Percentiles rank a stretch among this genome's conserved stretches.
phyloP scores from a whole-genome alignment of 768 basidiomycete species.

The Tulasnella sp. region DNA sequence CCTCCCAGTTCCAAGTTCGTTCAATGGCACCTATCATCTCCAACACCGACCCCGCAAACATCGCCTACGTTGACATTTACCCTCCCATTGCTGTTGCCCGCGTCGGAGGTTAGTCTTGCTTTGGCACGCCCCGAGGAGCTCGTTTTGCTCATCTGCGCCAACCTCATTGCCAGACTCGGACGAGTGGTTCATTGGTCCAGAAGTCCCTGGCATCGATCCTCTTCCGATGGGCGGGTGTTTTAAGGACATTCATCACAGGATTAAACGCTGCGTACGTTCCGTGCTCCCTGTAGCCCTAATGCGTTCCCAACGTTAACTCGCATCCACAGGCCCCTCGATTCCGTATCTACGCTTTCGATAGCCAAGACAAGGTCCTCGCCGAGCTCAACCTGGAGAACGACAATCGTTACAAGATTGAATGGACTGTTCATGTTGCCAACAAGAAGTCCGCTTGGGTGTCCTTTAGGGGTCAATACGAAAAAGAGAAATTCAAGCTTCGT shows the following conservation, averaged over 20 bases:
- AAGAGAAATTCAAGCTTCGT: slow-evolving; percentile 23
- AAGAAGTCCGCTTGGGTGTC: slow-evolving; percentile 28
- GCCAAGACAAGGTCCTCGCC: slow-evolving; percentile 27
- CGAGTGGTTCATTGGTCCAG: slow-evolving; percentile 16
- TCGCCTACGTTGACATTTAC: slow-evolving; percentile 29
- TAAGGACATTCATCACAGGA: slow-evolving; percentile 26
- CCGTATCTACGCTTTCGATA: slow-evolving; percentile 32
- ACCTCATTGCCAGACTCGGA: too few relatives aligned
- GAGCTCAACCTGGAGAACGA: slow-evolving; percentile 30
- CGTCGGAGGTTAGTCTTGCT: slow-evolving; percentile 27
- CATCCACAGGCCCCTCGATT: slow-evolving; percentile 31
- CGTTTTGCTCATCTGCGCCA: too few relatives aligned
- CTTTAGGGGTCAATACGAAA: slow-evolving; percentile 23
- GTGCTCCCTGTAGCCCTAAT: too few relatives aligned
- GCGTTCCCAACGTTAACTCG: too few relatives aligned
- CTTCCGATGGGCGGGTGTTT: slow-evolving; percentile 21
- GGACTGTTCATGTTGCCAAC: slow-evolving; percentile 34
- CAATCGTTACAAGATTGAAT: slow-evolving; percentile 26
- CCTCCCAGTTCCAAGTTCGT: neutral
- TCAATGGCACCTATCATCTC: neutral
- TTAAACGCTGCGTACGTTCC: slow-evolving; percentile 30
- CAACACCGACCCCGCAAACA: slow-evolving; percentile 7
- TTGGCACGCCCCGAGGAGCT: neutral
- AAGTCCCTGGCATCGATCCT: slow-evolving; percentile 22
- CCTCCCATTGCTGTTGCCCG: slow-evolving; percentile 35